Evolutionary conservation across 2,329 filamentous ascomycete genomes (phyloP).

Genomic region (Diaporthe velutina): DNA sequence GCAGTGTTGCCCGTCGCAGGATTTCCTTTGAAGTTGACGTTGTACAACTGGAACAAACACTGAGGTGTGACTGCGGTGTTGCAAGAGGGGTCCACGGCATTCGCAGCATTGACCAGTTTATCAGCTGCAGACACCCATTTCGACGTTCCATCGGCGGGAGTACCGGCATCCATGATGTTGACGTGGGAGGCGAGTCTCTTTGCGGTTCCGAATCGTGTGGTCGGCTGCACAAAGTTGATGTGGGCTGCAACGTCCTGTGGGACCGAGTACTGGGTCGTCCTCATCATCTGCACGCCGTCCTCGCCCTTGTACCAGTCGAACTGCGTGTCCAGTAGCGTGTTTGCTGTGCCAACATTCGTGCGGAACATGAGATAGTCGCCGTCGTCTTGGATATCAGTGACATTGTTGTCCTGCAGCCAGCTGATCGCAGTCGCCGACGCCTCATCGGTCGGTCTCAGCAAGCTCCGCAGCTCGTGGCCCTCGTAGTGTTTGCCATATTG

Average conservation of each 20-base stretch:
- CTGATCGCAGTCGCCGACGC: conserved; percentile 12
- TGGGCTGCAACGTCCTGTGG: conserved; percentile 51
- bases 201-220: conserved; percentile 58
- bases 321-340: conserved; percentile 21
- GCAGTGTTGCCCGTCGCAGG: conserved; percentile 59
- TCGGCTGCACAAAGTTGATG: conserved; percentile 60
- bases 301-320: conserved; percentile 30
- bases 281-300: conserved; percentile 51
- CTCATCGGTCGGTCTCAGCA: conserved; percentile 24
- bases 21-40: conserved; percentile 59
- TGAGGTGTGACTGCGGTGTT: conserved; percentile 56
- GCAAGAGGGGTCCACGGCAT: conserved; percentile 39
- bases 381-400: conserved; percentile 25
- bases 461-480: conserved; percentile 30
- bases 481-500: conserved; percentile 30
- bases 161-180: conserved; percentile 18
- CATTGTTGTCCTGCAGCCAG: conserved; percentile 29
- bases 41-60: conserved; percentile 63
- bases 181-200: conserved; percentile 34
- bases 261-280: conserved; percentile 46
- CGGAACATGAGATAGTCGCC: conserved; percentile 32
- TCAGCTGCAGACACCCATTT: conserved; percentile 42
- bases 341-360: conserved; percentile 16
- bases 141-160: conserved; percentile 26
- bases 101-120: not conserved